Conservation (phyloP, 768 basidiomycete species). For the Astraeus odoratus region DNA sequence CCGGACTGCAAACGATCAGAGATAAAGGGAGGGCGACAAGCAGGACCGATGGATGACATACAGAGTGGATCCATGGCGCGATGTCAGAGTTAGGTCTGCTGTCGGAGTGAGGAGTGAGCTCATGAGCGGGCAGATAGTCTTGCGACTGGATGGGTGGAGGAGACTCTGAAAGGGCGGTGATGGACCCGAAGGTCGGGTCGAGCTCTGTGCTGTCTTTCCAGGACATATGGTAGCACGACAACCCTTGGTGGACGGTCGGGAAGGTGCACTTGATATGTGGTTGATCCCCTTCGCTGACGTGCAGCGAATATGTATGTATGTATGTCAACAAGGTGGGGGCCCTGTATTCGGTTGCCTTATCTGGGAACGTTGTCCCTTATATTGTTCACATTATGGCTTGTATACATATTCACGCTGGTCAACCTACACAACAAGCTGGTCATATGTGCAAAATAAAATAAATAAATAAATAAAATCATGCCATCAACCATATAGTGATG, state of each 20-base stretch:
- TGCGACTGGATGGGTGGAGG: not conserved
- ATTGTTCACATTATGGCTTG: too few species aligned
- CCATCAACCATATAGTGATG: too few species aligned
- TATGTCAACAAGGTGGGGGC: too few species aligned
- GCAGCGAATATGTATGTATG: too few species aligned
- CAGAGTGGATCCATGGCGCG: constrained; percentile 8
- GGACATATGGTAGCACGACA: not conserved
- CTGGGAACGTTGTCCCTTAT: too few species aligned
- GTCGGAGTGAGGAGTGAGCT: not conserved
- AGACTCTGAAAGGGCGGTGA: not conserved
- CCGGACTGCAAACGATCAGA: not conserved
- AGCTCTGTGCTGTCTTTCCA: not conserved
- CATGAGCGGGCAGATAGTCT: not conserved
- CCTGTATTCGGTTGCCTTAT: too few species aligned
- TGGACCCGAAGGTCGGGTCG: not conserved
- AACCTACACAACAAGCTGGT: too few species aligned
- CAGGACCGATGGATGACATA: not conserved
- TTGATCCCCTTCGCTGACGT: too few species aligned
- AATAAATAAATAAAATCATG: too few species aligned
- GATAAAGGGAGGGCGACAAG: constrained; percentile 6
- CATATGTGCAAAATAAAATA: too few species aligned
- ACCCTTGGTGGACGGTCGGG: not conserved
- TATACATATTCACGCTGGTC: too few species aligned
- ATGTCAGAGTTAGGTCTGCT: constrained; percentile 4
- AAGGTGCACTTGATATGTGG: not conserved